Percentiles rank a stretch among this genome's conserved stretches.
phyloP scores from a whole-genome alignment of 2,329 filamentous ascomycete genomes.

The Coniochaeta sp. region DNA sequence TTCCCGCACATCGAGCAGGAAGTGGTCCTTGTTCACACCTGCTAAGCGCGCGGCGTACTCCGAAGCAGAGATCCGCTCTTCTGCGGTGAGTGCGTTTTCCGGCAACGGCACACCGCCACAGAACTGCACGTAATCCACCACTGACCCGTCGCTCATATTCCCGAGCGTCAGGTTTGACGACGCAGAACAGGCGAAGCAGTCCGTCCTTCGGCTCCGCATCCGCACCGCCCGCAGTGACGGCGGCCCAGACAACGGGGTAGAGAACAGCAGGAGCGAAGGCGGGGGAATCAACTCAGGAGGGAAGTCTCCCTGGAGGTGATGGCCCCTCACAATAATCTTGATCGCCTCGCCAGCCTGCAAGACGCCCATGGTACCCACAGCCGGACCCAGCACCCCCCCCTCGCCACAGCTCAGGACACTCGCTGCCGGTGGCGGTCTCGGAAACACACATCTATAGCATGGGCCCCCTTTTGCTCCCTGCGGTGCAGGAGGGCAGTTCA shows the following conservation, averaged over 20 bases:
- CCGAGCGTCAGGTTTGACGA: slow-evolving; percentile 55
- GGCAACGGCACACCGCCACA: slow-evolving; percentile 57
- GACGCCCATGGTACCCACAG: slow-evolving; percentile 89
- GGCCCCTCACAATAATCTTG: slow-evolving; percentile 58
- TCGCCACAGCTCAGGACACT: slow-evolving; percentile 84
- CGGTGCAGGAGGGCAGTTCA: slow-evolving; percentile 70
- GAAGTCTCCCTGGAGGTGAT: slow-evolving; percentile 10
- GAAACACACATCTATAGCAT: slow-evolving; percentile 92
- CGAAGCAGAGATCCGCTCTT: slow-evolving; percentile 61
- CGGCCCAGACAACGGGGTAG: slow-evolving; percentile 27
- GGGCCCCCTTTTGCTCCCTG: slow-evolving; percentile 62
- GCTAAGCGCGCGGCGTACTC: slow-evolving; percentile 42
- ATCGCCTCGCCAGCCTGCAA: slow-evolving; percentile 86
- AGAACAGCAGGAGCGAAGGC: slow-evolving; percentile 16
- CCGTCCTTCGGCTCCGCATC: slow-evolving; percentile 60
- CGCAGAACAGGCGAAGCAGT: slow-evolving; percentile 71
- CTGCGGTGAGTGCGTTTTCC: slow-evolving; percentile 47
- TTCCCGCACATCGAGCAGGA: slow-evolving; percentile 79
- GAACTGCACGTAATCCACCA: slow-evolving; percentile 80
- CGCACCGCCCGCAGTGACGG: slow-evolving; percentile 63
- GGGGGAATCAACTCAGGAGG: not conserved
- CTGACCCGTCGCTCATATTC: slow-evolving; percentile 53
- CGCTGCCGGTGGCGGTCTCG: slow-evolving; percentile 74
- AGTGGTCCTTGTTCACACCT: slow-evolving; percentile 27
- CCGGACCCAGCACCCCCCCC: slow-evolving; percentile 84